Evolutionary conservation across 2,329 filamentous ascomycete genomes (phyloP).

Genomic region (Calonectria honghensis): DNA sequence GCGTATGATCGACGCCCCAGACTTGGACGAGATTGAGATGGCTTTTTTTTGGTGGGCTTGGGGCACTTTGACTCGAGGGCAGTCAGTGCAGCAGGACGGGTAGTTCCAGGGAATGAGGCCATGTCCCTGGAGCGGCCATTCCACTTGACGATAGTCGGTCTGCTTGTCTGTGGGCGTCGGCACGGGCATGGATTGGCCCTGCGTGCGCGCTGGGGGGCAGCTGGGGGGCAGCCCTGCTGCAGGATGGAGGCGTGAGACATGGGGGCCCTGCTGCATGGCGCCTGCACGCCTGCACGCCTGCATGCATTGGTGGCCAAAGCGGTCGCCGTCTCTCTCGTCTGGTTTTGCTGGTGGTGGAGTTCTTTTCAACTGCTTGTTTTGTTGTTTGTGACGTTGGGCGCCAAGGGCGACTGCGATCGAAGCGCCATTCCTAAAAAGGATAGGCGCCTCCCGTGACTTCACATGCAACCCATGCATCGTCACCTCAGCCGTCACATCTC

Average conservation of each 20-base stretch:
- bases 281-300: slow-evolving; percentile 38
- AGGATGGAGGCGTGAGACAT: slow-evolving; percentile 12
- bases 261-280: slow-evolving; percentile 43
- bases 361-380: slow-evolving; percentile 40
- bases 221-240: background rate
- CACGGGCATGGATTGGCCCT: slow-evolving; percentile 19
- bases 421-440: slow-evolving; percentile 39
- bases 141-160: slow-evolving; percentile 25
- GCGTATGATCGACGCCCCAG: slow-evolving; percentile 55
- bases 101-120: slow-evolving; percentile 38
- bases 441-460: slow-evolving; percentile 49
- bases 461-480: slow-evolving; percentile 44
- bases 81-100: slow-evolving; percentile 50
- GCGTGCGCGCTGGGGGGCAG: background rate
- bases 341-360: slow-evolving; percentile 47
- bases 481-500: slow-evolving; percentile 36
- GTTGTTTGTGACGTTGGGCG: slow-evolving; percentile 44
- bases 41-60: slow-evolving; percentile 36
- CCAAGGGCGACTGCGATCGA: slow-evolving; percentile 43
- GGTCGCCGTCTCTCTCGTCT: slow-evolving; percentile 42
- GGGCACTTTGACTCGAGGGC: slow-evolving; percentile 51
- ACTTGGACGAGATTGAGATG: slow-evolving; percentile 49
- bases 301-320: slow-evolving; percentile 27
- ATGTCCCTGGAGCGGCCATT: slow-evolving; percentile 30
- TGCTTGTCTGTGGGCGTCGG: slow-evolving; percentile 19